Conservation (phyloP, 225 moss, liverwort and hornwort species). For the Anthoceros angustus region DNA sequence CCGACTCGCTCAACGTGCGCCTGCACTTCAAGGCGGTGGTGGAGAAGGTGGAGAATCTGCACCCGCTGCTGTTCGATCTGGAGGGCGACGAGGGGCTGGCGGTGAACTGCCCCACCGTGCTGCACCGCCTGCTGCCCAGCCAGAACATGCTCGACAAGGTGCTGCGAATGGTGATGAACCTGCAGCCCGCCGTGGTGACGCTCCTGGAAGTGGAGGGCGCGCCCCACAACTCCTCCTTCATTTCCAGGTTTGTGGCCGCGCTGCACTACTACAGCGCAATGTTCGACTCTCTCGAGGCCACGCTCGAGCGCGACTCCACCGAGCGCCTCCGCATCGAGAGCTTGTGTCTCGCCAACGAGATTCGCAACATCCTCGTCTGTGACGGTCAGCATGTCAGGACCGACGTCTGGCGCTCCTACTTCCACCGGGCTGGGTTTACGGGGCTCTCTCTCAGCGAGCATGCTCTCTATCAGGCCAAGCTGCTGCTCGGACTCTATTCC, state of each 20-base stretch:
- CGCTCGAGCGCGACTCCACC: constrained; percentile 29
- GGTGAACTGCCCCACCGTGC: constrained; percentile 47
- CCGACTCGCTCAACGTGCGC: constrained; percentile 28
- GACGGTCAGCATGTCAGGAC: constrained; percentile 35
- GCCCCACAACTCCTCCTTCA: constrained; percentile 32
- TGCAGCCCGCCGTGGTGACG: constrained; percentile 50
- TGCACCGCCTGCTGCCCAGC: constrained; percentile 37
- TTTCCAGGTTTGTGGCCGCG: constrained; percentile 45
- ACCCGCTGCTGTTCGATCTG: constrained; percentile 15
- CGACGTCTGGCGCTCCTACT: constrained; percentile 35
- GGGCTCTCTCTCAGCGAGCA: constrained; percentile 32
- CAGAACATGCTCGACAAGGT: constrained; percentile 13
- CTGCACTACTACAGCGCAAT: constrained; percentile 69
- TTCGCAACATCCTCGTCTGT: constrained; percentile 43
- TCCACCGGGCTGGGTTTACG: constrained; percentile 38
- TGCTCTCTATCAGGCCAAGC: constrained; percentile 50
- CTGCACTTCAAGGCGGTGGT: constrained; percentile 38
- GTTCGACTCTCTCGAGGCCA: constrained; percentile 58
- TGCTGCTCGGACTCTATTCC: constrained; percentile 35
- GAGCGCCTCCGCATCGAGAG: constrained; percentile 53
- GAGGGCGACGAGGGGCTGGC: constrained; percentile 37
- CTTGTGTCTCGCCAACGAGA: constrained; percentile 35
- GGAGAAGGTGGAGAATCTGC: constrained; percentile 25
- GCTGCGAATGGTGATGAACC: constrained; percentile 19
- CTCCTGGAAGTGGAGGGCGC: constrained; percentile 61